Conservation (phyloP, 306 rosid species). For the Glycine tomentella region DNA sequence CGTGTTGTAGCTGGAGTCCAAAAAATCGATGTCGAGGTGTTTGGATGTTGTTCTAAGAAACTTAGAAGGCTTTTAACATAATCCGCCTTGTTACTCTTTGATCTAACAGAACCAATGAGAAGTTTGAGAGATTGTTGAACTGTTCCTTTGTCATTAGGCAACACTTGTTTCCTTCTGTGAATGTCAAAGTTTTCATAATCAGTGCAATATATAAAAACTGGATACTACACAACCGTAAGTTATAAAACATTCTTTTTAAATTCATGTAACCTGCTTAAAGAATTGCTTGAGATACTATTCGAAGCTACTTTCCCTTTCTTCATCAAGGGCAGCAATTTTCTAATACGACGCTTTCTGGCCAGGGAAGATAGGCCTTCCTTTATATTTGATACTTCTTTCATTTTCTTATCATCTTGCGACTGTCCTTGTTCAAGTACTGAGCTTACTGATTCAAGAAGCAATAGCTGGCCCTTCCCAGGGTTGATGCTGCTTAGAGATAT, state of each 20-base stretch:
- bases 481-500: slow-evolving; percentile 93
- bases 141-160: slow-evolving; percentile 49
- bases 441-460: slow-evolving; percentile 82
- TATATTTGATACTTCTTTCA: slow-evolving; percentile 48
- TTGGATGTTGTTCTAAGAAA: slow-evolving; percentile 71
- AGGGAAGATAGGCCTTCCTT: slow-evolving; percentile 54
- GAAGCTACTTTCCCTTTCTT: slow-evolving; percentile 49
- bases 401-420: slow-evolving; percentile 51
- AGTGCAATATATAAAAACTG: slow-evolving; percentile 47
- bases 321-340: slow-evolving; percentile 62
- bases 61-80: slow-evolving; percentile 81
- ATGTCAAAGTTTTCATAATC: slow-evolving; percentile 48
- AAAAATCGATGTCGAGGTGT: slow-evolving; percentile 80
- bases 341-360: slow-evolving; percentile 61
- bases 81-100: slow-evolving; percentile 91
- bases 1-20: slow-evolving; percentile 94
- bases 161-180: slow-evolving; percentile 54
- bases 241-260: slow-evolving; percentile 28
- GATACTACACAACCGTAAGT: slow-evolving; percentile 42
- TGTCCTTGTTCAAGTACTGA: slow-evolving; percentile 56
- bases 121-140: slow-evolving; percentile 63
- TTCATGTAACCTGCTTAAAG: slow-evolving; percentile 51
- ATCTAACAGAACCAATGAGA: slow-evolving; percentile 93
- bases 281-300: slow-evolving; percentile 49
- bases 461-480: slow-evolving; percentile 93